Base-by-base conservation (phyloP, 177 flowering plant species). In the Vitis hybrid region DNA sequence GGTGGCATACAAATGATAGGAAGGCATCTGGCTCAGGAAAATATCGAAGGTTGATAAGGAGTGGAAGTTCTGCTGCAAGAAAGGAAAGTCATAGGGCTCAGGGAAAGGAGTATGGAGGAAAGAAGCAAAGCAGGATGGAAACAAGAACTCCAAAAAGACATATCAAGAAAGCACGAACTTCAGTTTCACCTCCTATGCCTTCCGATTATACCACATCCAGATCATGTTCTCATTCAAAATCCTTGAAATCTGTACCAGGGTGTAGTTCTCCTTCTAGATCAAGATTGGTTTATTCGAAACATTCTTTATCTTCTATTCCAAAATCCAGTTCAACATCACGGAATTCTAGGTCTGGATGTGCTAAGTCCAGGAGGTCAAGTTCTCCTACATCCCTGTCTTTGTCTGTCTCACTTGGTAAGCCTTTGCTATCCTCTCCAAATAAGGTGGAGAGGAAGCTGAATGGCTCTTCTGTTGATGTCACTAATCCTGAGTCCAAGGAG, bases 301-400 rank as follows among this genome's bases (percentile, higher is more conserved):
- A 18, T 14, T 84, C 78, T 2, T 17, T 23, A 13, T 71, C 80
- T 55, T 71, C 76, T 54, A 59, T 67, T 17, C 79, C 80, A 12
- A 79, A 64, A 62, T 81, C 86, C 18, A 32, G 62, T 55, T 73
- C 80, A 63, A 32, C 68, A 49, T 75, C 81, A 66, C 69, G 66
- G 6, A 51, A 62, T 67, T 70, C 72, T 39, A 75, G 69, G 68
- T 74, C 81, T 51, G 61, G 62, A 66, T 70, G 74, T 64, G 72
- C 65, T 7, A 76, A 70, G 58, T 76, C 76, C 17, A 78, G 68
- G 68, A 81, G 73, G 70, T 80, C 79, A 52, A 75, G 76, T 13
- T 75, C 81, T 51, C 75, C 76, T 21, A 72, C 74, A 63, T 78
- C 83, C 8, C 61, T 77, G 73, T 79, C 86, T 62, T 54, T 73